Evolutionary conservation across 2,329 filamentous ascomycete genomes (phyloP), one percentile per base, ranked within the genome.

Genomic region (Parastagonospora avenae): DNA sequence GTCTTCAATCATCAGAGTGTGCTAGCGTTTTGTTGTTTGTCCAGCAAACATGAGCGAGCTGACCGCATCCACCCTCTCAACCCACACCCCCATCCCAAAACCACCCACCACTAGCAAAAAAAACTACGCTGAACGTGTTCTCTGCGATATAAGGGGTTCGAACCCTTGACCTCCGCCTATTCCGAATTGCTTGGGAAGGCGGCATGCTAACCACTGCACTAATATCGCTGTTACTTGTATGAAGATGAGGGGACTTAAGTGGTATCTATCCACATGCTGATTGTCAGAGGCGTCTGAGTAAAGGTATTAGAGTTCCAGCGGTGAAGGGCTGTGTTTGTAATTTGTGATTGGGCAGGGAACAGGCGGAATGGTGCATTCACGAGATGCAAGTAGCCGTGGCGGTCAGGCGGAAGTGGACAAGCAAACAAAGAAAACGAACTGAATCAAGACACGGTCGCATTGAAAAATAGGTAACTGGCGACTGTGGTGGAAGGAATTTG

Each of bases 181-280:
- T 50, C 40, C n/a, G 33, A 36, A 35, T 24, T 24, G 12, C 12
- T 10, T 74, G 72, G 71, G 72, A 73, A 73, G 68, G 68, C 68
- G 64, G 60, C 68, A 69, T 60, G 63, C 68, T 74, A 72, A 72
- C 72, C 71, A 74, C 72, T 74, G 66, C 59, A 59, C 70, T 47
- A 74, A 62, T 45, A 54, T 48, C 63, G 70, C 71, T 60, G 54
- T 37, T 32, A 49, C 39, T 28, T 43, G 44, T 1, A 35, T 27
- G 16, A 30, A 38, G 43, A 43, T 8, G 11, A n/a, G 37, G 40
- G 42, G 42, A 10, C 15, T 1, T 9, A 42, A 8, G 7, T 15
- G 4, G 1, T 15, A 24, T n/a, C 30, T 52, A 42, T 36, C 38
- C 42, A 37, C 9, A 35, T 16, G 19, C 5, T 24, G 19, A 24